These are phyloP conservation scores for Cryptococcus hybrid DNA, from an alignment of 1,284 basidiomycete genomes.

Conservation along the genomic window DNA sequence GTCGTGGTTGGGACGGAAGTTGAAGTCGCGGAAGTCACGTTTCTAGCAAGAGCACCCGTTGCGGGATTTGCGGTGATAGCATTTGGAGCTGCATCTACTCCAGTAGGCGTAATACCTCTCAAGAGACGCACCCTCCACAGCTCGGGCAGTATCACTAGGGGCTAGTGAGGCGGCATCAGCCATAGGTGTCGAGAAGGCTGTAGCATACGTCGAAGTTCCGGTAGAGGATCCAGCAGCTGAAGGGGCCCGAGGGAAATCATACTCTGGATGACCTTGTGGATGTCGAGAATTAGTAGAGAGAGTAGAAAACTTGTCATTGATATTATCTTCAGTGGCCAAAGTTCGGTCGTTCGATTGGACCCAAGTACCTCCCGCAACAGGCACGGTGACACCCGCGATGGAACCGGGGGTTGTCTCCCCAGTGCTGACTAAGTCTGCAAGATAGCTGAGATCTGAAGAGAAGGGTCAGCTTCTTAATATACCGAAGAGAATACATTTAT, in stretches of 20 bases:
- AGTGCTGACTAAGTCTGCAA: too few relatives aligned
- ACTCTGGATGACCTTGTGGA: neutral
- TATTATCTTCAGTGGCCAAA: too few relatives aligned
- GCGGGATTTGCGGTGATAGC: too few relatives aligned
- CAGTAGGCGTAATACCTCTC: too few relatives aligned
- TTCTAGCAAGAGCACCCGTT: too few relatives aligned
- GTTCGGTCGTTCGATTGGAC: neutral
- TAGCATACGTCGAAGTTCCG: neutral
- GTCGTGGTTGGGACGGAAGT: too few relatives aligned
- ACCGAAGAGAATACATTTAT: slow-evolving; percentile 13
- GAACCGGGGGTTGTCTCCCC: too few relatives aligned
- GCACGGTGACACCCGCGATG: neutral
- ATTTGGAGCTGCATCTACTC: too few relatives aligned
- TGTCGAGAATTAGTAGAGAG: slow-evolving; percentile 2
- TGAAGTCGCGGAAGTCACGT: too few relatives aligned
- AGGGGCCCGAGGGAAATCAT: neutral
- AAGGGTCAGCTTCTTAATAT: slow-evolving; percentile 18
- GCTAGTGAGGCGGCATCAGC: neutral
- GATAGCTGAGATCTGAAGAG: slow-evolving; percentile 9
- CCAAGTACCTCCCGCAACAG: neutral
- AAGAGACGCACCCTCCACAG: neutral
- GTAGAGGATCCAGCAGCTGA: neutral
- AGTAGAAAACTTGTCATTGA: too few relatives aligned
- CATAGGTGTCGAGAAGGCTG: neutral
- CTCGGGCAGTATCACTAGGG: neutral